phyloP scores from a whole-genome alignment of 371 early-diverging fungal species.

The Choanephora cucurbitarum region DNA sequence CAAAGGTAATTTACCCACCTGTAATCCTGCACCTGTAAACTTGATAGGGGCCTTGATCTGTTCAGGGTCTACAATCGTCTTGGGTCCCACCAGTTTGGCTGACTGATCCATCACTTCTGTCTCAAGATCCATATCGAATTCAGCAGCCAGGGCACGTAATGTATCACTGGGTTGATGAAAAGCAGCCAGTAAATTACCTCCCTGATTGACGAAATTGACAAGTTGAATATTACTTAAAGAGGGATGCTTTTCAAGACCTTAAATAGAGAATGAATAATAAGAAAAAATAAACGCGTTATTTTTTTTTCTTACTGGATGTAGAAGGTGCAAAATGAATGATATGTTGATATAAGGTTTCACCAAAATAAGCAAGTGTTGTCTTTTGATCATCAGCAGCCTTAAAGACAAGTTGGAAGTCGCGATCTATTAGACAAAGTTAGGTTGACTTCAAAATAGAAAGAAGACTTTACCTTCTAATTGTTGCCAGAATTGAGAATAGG shows the following conservation, averaged over 20 bases:
- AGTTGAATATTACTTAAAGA: slow-evolving; percentile 58
- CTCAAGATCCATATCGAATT: slow-evolving; percentile 88
- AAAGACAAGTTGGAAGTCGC: slow-evolving; percentile 61
- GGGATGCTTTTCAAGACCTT: slow-evolving; percentile 45
- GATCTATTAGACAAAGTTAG: slow-evolving; percentile 44
- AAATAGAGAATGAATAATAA: neutral
- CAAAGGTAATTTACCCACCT: slow-evolving; percentile 57
- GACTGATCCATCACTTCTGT: slow-evolving; percentile 74
- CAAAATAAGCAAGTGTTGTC: slow-evolving; percentile 38
- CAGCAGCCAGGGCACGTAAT: slow-evolving; percentile 78
- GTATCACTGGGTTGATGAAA: slow-evolving; percentile 66
- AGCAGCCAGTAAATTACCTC: slow-evolving; percentile 90
- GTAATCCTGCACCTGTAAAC: slow-evolving; percentile 80
- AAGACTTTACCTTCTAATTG: slow-evolving; percentile 62
- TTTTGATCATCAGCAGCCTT: slow-evolving; percentile 43
- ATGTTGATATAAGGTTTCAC: slow-evolving; percentile 67
- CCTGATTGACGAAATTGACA: slow-evolving; percentile 83
- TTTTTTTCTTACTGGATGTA: slow-evolving; percentile 51
- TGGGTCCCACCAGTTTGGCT: slow-evolving; percentile 30
- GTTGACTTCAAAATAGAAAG: no score
- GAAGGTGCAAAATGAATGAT: slow-evolving; percentile 72
- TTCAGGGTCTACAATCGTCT: slow-evolving; percentile 31
- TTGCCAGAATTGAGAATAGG: slow-evolving; percentile 64
- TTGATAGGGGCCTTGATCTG: slow-evolving; percentile 56
- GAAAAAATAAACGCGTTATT: neutral